A percentile compares a stretch with the other conserved stretches of the same genome.
These are phyloP conservation scores for Grosmannia huntii DNA, from an alignment of 2,329 filamentous ascomycete species.

Conservation along the genomic window DNA sequence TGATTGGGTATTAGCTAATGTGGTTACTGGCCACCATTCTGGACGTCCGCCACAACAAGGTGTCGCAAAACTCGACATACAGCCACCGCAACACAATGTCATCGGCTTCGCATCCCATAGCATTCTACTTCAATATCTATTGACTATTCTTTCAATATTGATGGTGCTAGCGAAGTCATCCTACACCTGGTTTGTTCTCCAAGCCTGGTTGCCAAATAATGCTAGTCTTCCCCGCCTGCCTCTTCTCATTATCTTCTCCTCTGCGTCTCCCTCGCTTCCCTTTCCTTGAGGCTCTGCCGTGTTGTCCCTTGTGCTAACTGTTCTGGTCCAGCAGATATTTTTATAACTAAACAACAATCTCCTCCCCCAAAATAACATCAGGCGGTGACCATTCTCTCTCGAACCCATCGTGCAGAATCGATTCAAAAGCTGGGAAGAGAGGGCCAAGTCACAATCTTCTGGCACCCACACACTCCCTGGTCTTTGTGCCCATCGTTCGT, in stretches of 20 bases:
- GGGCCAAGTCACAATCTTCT: no score
- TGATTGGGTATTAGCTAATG: slow-evolving; percentile 7
- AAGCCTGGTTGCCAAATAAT: background rate
- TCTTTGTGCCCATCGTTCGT: background rate
- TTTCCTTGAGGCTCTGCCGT: background rate
- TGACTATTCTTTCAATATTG: slow-evolving; percentile 14
- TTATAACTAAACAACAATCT: background rate
- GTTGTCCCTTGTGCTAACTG: background rate
- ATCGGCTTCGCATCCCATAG: slow-evolving; percentile 16
- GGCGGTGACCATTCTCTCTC: background rate
- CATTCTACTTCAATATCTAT: slow-evolving; percentile 19
- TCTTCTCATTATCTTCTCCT: background rate
- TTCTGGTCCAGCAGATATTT: background rate
- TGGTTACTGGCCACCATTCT: background rate
- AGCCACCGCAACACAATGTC: slow-evolving; percentile 8
- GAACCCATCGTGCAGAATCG: background rate
- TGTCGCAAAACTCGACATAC: slow-evolving; percentile 13
- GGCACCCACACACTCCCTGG: background rate
- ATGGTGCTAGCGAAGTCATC: slow-evolving; percentile 10
- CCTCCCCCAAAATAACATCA: background rate
- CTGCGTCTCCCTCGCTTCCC: background rate
- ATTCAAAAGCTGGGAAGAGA: background rate
- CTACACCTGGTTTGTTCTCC: slow-evolving; percentile 5
- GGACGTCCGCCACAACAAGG: slow-evolving; percentile 14
- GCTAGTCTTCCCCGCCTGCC: background rate